A percentile compares a stretch with the other conserved stretches of the same genome.
Evolutionary conservation across 2,329 filamentous ascomycete genomes (phyloP).

Genomic region (Colletotrichum orchidophilum): DNA sequence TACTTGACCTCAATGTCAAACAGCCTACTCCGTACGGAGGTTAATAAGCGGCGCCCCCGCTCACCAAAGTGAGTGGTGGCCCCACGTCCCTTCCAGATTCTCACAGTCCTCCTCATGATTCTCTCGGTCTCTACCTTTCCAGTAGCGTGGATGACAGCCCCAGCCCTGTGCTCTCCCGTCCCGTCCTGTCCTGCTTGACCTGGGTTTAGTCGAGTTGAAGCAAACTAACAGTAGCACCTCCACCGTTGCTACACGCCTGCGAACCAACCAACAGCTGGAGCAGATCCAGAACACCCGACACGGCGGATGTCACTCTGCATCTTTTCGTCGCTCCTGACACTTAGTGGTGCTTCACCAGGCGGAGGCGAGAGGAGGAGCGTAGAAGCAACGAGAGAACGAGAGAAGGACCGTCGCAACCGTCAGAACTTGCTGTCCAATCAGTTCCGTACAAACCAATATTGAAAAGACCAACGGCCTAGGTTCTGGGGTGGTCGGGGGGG

Average conservation of each 20-base stretch:
- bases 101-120: slow-evolving; percentile 13
- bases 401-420: background rate
- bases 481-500: background rate
- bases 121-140: background rate
- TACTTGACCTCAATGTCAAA: slow-evolving; percentile 47
- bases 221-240: slow-evolving; percentile 17
- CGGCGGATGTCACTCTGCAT: slow-evolving; percentile 6
- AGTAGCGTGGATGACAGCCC: background rate
- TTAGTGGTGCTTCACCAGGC: slow-evolving; percentile 22
- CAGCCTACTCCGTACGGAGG: slow-evolving; percentile 42
- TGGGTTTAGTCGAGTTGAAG: slow-evolving; percentile 3
- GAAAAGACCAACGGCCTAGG: background rate
- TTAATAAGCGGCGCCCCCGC: slow-evolving; percentile 38
- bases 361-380: background rate
- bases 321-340: slow-evolving; percentile 23
- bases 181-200: background rate
- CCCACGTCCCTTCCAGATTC: slow-evolving; percentile 2
- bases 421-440: background rate
- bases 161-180: background rate
- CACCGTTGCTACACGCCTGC: slow-evolving; percentile 25
- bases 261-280: slow-evolving; percentile 24
- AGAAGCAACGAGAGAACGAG: background rate
- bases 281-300: background rate
- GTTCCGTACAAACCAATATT: background rate
- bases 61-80: too few relatives aligned